These are phyloP conservation scores for Ophiostoma tasmaniense DNA, from an alignment of 2,329 filamentous ascomycete genomes.

Conservation along the genomic window DNA sequence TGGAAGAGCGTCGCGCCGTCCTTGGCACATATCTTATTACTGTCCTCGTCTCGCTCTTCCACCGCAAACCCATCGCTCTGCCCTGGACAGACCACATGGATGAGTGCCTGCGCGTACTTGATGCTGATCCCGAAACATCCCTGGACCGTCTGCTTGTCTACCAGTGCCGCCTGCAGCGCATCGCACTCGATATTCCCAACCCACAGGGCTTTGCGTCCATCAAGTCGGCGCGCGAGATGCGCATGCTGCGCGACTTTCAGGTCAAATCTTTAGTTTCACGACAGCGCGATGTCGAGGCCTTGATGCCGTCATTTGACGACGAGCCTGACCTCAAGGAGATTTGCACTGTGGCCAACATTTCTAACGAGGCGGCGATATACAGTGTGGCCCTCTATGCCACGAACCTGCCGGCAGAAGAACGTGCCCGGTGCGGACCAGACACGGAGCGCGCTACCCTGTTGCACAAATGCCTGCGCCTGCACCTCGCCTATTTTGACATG, in stretches of 20 bases:
- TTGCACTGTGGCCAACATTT: conserved; percentile 8
- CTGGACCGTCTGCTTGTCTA: conserved; percentile 14
- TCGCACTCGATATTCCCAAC: conserved; percentile 1
- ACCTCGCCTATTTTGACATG: conserved; percentile 9
- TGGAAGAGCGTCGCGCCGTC: conserved; percentile 13
- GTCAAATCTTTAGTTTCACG: conserved; percentile 3
- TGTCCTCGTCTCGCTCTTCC: conserved; percentile 10
- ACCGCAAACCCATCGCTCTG: conserved; percentile 38
- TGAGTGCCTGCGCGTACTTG: conserved; percentile 42
- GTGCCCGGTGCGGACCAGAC: conserved; percentile 5
- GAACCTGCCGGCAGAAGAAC: not conserved
- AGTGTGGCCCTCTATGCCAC: not conserved
- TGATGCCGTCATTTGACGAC: not conserved
- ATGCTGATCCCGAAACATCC: conserved; percentile 10
- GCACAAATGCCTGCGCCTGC: conserved; percentile 9
- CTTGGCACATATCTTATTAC: conserved; percentile 11
- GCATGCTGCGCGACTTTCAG: conserved; percentile 12
- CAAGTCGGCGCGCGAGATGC: not conserved
- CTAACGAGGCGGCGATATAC: conserved; percentile 13
- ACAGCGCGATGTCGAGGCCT: conserved; percentile 1
- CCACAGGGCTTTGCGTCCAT: not conserved
- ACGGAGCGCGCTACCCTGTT: conserved; percentile 2
- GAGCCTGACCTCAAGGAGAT: conserved; percentile 2
- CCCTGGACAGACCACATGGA: conserved; percentile 52
- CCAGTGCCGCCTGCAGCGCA: conserved; percentile 15